phyloP scores from a whole-genome alignment of 768 basidiomycete species.

The Trametes cubensis region DNA sequence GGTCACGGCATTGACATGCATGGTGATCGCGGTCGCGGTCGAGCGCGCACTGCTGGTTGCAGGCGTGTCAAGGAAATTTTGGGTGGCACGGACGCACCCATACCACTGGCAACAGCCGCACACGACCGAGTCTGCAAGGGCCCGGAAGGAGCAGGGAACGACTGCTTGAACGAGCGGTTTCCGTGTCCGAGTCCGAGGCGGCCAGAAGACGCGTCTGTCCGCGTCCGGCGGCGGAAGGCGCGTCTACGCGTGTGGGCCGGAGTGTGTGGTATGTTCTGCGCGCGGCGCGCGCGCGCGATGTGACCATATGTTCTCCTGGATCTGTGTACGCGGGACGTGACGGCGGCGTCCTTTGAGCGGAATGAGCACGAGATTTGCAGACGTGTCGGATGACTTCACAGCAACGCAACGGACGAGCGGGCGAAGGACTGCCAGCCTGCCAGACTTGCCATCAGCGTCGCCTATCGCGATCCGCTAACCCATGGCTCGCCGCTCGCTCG shows the following conservation, averaged over 20 bases:
- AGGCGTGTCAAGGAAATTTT: constrained; percentile 1
- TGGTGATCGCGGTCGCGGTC: constrained; percentile 11
- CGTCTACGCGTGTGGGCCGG: too few species aligned
- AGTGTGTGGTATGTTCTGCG: too few species aligned
- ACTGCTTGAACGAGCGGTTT: too few species aligned
- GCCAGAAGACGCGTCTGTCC: too few species aligned
- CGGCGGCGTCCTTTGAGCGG: neutral
- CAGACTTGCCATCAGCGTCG: neutral
- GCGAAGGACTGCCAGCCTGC: too few species aligned
- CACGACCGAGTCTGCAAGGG: neutral
- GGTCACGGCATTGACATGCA: neutral
- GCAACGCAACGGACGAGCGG: neutral
- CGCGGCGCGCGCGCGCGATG: too few species aligned
- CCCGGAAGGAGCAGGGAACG: neutral
- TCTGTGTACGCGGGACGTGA: neutral
- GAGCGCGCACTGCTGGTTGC: neutral
- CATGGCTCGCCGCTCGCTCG: too few species aligned
- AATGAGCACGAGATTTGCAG: constrained; percentile 10
- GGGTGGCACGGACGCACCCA: constrained; percentile 10
- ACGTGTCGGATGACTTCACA: constrained; percentile 19
- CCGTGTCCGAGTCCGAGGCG: too few species aligned
- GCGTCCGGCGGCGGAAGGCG: too few species aligned
- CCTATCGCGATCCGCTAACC: neutral
- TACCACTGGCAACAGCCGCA: neutral
- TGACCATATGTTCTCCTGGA: too few species aligned